Base-by-base conservation (phyloP, 352 stramenopile species). In the Globisporangium abappressorium region DNA sequence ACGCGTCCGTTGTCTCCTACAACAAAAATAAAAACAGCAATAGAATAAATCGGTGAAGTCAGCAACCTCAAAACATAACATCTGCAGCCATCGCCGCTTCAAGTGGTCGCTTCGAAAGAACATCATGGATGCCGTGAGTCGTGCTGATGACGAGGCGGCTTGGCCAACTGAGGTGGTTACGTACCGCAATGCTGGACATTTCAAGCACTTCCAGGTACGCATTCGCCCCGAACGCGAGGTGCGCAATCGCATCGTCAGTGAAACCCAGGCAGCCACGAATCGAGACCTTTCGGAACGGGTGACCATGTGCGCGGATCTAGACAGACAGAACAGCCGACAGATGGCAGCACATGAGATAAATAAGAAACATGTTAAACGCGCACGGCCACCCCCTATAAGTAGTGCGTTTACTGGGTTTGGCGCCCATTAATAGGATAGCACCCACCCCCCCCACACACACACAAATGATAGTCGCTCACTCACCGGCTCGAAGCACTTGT, bases 111-210 rank as follows among this genome's bases (percentile, higher is more conserved):
- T 41, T 12, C 34, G 14, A 47, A 47, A 47, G 15, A 47, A 47
- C 3, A 47, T 20, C 18, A 6, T 47, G 14, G 41, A 47, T 47
- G 41, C 15, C 41, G 41, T 14, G 41, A 20, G 5, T 28, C 54
- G 22, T 2, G 18, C 14, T 26, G 54, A 59, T 59, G 14, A 46
- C 34, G 43, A 28, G 9, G 18, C 18, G 20, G 30, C 7, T 3
- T 20, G 18, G n/a, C 54, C 22, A 12, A n/a, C 26, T 62, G n/a
- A 6, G 46, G 12, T 4, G 2, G 20, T 14, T 12, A 73, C 83
- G 65, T 76, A 94, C 87, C 70, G 83, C 70, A 9, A 94, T 70
- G 63, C 87, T 94, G 1, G 87, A 93, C 74, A 94, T 90, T 65
- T 91, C 76, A 6, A 94, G 69, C 2, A 68, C 64, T 71, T 91